Evolutionary conservation across 2,329 filamentous ascomycete species (phyloP), one percentile per base, ranked within the genome.

Genomic region (Botrytis hyacinthi): DNA sequence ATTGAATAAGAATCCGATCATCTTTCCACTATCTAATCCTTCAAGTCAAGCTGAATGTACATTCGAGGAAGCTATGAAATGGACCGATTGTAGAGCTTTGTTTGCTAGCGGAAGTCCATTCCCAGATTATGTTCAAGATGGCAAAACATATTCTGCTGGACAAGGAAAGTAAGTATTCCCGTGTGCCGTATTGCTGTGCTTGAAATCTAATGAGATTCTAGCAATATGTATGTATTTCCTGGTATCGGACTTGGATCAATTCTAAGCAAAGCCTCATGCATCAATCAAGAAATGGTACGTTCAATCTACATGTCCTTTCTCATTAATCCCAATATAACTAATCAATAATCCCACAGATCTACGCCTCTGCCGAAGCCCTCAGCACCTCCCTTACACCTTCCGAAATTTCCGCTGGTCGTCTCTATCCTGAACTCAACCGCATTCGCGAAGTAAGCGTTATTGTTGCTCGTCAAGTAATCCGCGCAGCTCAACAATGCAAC

Each of bases 61-160:
- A 16, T 94, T 94, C 0, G 84, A 89, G 29, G 93, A 97, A 80
- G 84, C 97, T 26, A 89, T 92, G 73, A 82, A 88, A 4, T 96
- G 93, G 93, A 96, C 93, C 0, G 83, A 91, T 66, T 93, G 93
- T 3, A 89, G 88, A 75, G 93, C 89, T 0, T 86, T 97, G 7
- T 90, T 95, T 14, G 93, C 94, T 0, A 97, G 94, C 0, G 94
- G 94, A 7, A 94, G 91, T 35, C 94, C 94, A 0, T 97, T 96
- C 80, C 91, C 93, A 0, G 92, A 95, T 32, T 88, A 88, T 73
- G 87, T 86, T 0, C 84, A 87, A 1, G 88, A 88, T 85, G 85
- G 83, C 46, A 83, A 84, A 75, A 80, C 83, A 26, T 85, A 85
- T 3, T 62, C 79, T 0, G 85, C 87, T 3, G 85, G 84, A 73